Evolutionary conservation across 257 asterid genomes (phyloP).

Genomic region (Rauvolfia tetraphylla): DNA sequence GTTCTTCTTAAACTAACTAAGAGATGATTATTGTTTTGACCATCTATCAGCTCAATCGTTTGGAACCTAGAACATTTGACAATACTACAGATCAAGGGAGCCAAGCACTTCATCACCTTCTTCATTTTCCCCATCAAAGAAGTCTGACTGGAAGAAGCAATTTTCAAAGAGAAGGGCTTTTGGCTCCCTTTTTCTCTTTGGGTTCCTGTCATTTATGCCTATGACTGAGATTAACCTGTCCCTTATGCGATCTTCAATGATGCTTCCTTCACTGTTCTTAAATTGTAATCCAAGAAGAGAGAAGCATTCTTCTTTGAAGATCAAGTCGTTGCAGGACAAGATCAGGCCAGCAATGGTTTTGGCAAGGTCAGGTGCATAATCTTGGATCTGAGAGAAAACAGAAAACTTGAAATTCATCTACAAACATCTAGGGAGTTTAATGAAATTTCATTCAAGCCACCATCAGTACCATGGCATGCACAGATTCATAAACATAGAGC

Average conservation of each 20-base stretch:
- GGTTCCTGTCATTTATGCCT: conserved; percentile 42
- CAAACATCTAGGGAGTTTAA: conserved; percentile 2
- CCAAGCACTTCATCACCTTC: conserved; percentile 38
- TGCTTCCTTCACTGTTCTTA: conserved; percentile 30
- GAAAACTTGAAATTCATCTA: not conserved
- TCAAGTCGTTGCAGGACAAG: conserved; percentile 56
- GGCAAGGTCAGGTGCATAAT: conserved; percentile 88
- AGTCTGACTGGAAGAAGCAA: conserved; percentile 23
- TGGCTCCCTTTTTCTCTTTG: conserved; percentile 46
- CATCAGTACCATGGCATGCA: not conserved
- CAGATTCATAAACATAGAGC: not conserved
- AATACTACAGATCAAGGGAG: conserved; percentile 27
- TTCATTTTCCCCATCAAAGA: conserved; percentile 40
- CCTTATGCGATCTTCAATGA: conserved; percentile 57
- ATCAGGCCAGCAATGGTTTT: conserved; percentile 68
- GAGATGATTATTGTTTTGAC: not conserved
- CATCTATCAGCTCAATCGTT: not conserved
- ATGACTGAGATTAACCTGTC: conserved; percentile 55
- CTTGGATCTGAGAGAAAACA: conserved; percentile 46
- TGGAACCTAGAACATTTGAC: not conserved
- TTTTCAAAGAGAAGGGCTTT: conserved; percentile 46
- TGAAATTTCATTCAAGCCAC: not conserved
- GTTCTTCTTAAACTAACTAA: not conserved
- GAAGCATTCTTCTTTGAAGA: conserved; percentile 66
- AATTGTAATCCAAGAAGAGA: conserved; percentile 61